Evolutionary conservation across 805 yeast species (phyloP), one percentile per base, ranked within the genome.

Genomic region (Cyberlindnera lachancei): DNA sequence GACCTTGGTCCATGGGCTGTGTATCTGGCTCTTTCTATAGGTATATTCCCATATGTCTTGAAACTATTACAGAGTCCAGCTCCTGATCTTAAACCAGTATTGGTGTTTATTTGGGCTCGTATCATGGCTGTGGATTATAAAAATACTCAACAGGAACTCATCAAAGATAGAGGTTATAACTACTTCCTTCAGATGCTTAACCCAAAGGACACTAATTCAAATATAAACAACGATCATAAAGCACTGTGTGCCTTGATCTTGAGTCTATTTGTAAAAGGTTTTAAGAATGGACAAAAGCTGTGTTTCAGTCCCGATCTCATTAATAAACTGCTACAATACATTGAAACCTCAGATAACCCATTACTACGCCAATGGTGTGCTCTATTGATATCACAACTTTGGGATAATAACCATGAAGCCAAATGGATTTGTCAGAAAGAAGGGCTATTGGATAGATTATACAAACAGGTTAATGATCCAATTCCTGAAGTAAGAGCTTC

Each of bases 1-100:
- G 98, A 92, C 56, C 60, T 92, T 23, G 98, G 98, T 0, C 96
- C 98, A 0, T 86, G 96, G 94, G 97, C 98, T 0, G 97, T 92
- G 0, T 84, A 87, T 47, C 62, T 88, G 19, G 94, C 96, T 0
- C 61, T 92, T 20, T 84, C 95, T 7, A 88, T 92, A 42, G 97
- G 97, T 15, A 90, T 92, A 19, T 92, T 90, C 57, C 97, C 97
- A 0, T 92, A 92, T 52, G 95, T 92, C 20, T 63, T 90, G 34
- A 86, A 88, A 47, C 66, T 92, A 15, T 61, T 92, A 21, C 97
- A 90, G 53, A 79, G 94, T 38, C 97, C 97, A 0, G 96, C 97
- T 0, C 94, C 85, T 18, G 97, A 92, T 50, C 64, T 92, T 37
- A 87, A 87, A 48, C 97, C 97, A 0, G 95, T 90, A 4, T 60